phyloP scores from a whole-genome alignment of 140 eudicot species.

The Anethum foeniculum region DNA sequence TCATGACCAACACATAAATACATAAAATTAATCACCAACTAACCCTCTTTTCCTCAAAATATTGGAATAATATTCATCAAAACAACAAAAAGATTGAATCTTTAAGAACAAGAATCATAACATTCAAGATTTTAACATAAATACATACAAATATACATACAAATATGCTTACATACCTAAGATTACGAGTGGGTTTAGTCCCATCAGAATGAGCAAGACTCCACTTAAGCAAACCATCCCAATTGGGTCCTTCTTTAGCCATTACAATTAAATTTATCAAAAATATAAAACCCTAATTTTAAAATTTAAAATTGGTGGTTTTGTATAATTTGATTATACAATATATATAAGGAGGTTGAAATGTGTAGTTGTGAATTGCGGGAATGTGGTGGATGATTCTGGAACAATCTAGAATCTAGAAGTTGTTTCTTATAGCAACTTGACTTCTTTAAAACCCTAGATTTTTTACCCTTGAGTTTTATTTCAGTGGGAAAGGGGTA shows the following conservation, averaged over 20 bases:
- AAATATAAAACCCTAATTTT: neutral
- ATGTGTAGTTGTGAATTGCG: neutral
- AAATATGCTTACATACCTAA: constrained; percentile 33
- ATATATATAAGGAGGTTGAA: neutral
- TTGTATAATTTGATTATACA: neutral
- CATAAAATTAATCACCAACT: neutral
- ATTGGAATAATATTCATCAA: neutral
- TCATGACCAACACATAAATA: neutral
- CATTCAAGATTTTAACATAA: neutral
- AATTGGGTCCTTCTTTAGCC: constrained; percentile 76
- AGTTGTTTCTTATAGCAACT: neutral
- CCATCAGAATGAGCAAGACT: constrained; percentile 85
- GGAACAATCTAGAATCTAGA: neutral
- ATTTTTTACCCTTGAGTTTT: neutral
- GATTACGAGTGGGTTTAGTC: constrained; percentile 46
- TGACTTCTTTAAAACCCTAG: constrained; percentile 1
- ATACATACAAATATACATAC: neutral
- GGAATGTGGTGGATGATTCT: constrained; percentile 5
- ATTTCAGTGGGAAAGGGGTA: neutral
- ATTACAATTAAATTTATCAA: constrained; percentile 11
- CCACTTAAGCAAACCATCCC: constrained; percentile 98
- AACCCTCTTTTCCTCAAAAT: neutral
- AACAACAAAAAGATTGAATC: neutral
- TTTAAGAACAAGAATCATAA: neutral
- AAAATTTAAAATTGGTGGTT: neutral